Evolutionary conservation across 2,329 filamentous ascomycete species (phyloP), one percentile per base, ranked within the genome.

Genomic region (Coniochaeta prunicola): DNA sequence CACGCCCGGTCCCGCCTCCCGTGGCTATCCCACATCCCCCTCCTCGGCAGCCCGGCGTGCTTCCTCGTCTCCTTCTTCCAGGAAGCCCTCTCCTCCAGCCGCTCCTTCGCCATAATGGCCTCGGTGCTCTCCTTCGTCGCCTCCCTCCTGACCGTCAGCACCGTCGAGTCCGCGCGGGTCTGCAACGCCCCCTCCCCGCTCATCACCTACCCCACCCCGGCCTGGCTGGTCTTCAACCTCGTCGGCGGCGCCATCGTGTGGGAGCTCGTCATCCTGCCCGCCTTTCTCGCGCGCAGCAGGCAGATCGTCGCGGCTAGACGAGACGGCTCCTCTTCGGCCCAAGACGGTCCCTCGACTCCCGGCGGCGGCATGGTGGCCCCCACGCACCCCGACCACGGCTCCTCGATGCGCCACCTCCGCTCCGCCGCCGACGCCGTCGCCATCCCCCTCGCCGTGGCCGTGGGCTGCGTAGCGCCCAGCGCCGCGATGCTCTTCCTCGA

Each of bases 361-460:
- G 13, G 59, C 45, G 59, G 56, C 19, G 63, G 57, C 15, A 64
- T 66, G 12, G 60, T 67, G 6, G 60, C 65, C 12, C 62, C 63
- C 26, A 59, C 62, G 19, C 66, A 73, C 59, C 68, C 50, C 26
- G 67, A 66, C 10, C 63, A 72, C 38, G 69, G 69, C 45, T 59
- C 65, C 56, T 59, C 67, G 36, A 62, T 67, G 60, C 73, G 77
- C 9, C 73, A 76, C 59, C 68, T 82, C 13, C 45, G 58, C 12
- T 70, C 72, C 7, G 70, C 69, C 24, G 72, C 81, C 2, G 85
- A 88, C 68, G 79, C 81, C 60, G 76, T 85, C 59, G 84, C 84
- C 28, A 81, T 83, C 21, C 80, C 81, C 8, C 63, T 76, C 28
- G 77, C 76, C 26, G 76, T 83, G 0, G 72, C 74, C 0, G 53